Evolutionary conservation across 805 yeast genomes (phyloP).

Genomic region (Blastobotrys chiropterorum): DNA sequence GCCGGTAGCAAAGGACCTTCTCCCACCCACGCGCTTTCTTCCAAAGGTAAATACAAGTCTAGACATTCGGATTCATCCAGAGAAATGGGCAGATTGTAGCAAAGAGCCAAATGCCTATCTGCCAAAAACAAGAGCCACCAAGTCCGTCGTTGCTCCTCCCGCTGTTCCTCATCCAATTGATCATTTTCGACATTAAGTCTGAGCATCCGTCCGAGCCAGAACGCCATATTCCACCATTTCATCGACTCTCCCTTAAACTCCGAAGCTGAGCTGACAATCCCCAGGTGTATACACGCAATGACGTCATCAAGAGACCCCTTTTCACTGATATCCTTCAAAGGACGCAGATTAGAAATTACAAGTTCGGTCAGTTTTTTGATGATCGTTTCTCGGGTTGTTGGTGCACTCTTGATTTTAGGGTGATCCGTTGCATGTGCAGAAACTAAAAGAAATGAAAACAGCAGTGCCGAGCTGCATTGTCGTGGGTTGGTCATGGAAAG

Average conservation of each 20-base stretch:
- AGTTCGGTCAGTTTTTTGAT: conserved; percentile 20
- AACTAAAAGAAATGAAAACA: conserved; percentile 25
- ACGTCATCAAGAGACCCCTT: conserved; percentile 25
- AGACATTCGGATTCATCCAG: conserved; percentile 30
- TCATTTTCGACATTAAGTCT: conserved; percentile 23
- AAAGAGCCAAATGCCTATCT: conserved; percentile 33
- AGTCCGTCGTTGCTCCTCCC: conserved; percentile 34
- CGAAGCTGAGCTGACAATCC: conserved; percentile 26
- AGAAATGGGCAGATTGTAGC: conserved; percentile 30
- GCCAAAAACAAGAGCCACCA: conserved; percentile 37
- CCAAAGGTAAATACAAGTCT: conserved; percentile 30
- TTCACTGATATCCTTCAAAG: conserved; percentile 18
- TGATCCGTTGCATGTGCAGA: conserved; percentile 29
- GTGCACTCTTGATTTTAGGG: conserved; percentile 24
- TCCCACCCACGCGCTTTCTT: conserved; percentile 30
- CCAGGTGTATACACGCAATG: conserved; percentile 26
- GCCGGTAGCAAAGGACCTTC: conserved; percentile 24
- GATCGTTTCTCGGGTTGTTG: conserved; percentile 23
- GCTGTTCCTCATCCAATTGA: conserved; percentile 20
- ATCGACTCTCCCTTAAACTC: conserved; percentile 27
- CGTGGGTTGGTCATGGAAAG: conserved; percentile 20
- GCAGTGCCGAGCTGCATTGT: conserved; percentile 19
- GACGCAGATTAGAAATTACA: conserved; percentile 18
- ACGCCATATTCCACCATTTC: conserved; percentile 28
- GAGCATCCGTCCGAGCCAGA: conserved; percentile 25